phyloP scores from a whole-genome alignment of 768 basidiomycete genomes.

The Fibroporia radiculosa region DNA sequence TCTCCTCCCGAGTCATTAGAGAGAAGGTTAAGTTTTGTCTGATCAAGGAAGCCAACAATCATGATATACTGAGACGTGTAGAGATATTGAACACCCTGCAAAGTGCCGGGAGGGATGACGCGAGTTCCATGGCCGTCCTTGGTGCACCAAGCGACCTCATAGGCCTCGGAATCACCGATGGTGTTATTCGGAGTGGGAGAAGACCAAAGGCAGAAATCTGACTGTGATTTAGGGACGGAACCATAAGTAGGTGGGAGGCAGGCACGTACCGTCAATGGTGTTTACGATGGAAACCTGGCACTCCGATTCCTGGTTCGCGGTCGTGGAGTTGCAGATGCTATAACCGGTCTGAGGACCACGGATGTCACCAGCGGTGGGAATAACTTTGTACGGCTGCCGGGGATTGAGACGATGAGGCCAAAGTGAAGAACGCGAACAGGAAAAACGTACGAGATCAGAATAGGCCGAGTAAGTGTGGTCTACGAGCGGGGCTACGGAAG shows the following conservation, averaged over 20 bases:
- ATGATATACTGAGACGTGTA: constrained; percentile 52
- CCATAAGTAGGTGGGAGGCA: neutral
- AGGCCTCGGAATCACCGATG: constrained; percentile 61
- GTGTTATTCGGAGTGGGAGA: constrained; percentile 40
- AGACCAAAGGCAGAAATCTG: constrained; percentile 70
- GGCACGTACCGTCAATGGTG: constrained; percentile 35
- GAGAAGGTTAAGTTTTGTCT: constrained; percentile 46
- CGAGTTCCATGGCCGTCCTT: constrained; percentile 65
- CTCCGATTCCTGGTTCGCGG: constrained; percentile 48
- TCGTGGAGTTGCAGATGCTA: constrained; percentile 62
- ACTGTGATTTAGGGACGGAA: constrained; percentile 13
- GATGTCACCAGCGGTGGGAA: constrained; percentile 25
- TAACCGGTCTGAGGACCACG: constrained; percentile 60
- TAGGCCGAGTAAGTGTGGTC: constrained; percentile 20
- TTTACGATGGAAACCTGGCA: constrained; percentile 71
- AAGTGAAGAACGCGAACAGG: neutral
- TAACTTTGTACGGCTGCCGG: constrained; percentile 45
- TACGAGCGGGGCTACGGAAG: constrained; percentile 22
- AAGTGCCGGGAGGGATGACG: constrained; percentile 57
- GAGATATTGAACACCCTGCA: constrained; percentile 59
- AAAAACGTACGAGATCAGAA: constrained; percentile 14
- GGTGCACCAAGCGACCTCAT: constrained; percentile 75
- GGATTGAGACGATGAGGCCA: neutral
- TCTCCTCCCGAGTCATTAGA: constrained; percentile 63
- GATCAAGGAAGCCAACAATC: constrained; percentile 58